Evolutionary conservation across 257 asterid species (phyloP).

Genomic region (Coffea eugenioides): DNA sequence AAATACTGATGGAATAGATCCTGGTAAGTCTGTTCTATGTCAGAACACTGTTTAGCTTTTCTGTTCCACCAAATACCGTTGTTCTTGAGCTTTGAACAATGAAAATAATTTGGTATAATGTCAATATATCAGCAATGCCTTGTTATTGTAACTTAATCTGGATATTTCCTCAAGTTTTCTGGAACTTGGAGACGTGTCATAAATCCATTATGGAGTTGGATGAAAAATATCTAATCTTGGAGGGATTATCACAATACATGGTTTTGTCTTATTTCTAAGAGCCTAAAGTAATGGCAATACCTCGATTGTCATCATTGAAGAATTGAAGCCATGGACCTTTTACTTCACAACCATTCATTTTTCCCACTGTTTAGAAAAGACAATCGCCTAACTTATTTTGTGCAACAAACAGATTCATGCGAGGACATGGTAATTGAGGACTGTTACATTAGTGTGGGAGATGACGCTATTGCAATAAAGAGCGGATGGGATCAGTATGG

Average conservation of each 20-base stretch:
- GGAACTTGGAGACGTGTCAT: background rate
- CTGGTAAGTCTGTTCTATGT: constrained; percentile 30
- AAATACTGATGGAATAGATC: constrained; percentile 52
- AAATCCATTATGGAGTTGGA: background rate
- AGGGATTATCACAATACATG: background rate
- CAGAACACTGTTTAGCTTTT: background rate
- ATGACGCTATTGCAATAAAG: constrained; percentile 90
- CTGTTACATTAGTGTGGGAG: constrained; percentile 96
- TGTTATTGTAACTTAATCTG: background rate
- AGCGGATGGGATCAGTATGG: constrained; percentile 99
- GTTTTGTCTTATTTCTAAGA: background rate
- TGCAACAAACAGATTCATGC: constrained; percentile 71
- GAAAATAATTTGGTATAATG: background rate
- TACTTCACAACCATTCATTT: background rate
- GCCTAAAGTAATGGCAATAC: background rate
- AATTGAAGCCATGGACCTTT: background rate
- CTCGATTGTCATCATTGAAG: background rate
- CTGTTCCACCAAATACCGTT: background rate
- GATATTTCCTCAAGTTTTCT: background rate
- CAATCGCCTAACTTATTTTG: constrained; percentile 13
- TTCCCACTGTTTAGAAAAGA: background rate
- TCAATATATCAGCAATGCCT: background rate
- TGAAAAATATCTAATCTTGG: background rate
- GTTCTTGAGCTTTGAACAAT: background rate
- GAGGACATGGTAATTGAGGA: constrained; percentile 91